Percentiles rank a stretch among this genome's conserved stretches.
Evolutionary conservation across 257 asterid genomes (phyloP).

Genomic region (Striga asiatica): DNA sequence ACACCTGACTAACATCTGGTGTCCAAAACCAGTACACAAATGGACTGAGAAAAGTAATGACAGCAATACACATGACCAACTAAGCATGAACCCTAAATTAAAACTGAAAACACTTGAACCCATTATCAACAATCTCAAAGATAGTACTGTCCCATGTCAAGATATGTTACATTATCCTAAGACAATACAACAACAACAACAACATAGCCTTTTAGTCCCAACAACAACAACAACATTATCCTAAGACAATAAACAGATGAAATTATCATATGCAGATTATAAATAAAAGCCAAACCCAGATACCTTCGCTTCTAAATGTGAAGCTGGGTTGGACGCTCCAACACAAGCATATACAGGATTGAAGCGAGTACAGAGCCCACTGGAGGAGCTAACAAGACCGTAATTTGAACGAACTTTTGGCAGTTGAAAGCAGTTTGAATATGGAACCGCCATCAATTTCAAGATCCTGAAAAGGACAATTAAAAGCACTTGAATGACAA

Average conservation of each 20-base stretch:
- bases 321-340: slow-evolving; percentile 19
- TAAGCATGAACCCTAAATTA: neutral
- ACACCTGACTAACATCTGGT: slow-evolving; percentile 33
- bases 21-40: neutral
- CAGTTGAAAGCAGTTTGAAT: slow-evolving; percentile 27
- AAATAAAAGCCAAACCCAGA: neutral
- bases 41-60: neutral
- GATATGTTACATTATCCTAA: too few species aligned
- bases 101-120: too few species aligned
- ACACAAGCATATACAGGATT: slow-evolving; percentile 28
- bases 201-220: too few species aligned
- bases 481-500: neutral
- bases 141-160: too few species aligned
- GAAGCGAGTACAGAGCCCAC: slow-evolving; percentile 10
- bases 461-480: slow-evolving; percentile 8
- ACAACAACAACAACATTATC: too few species aligned
- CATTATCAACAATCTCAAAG: neutral
- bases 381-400: slow-evolving; percentile 11
- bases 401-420: slow-evolving; percentile 21
- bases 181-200: too few species aligned
- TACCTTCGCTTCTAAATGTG: slow-evolving; percentile 39
- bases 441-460: slow-evolving; percentile 36
- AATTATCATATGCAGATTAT: neutral
- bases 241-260: too few species aligned
- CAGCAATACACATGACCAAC: neutral